Conservation (phyloP, 306 rosid species). For the Rubus parviflorus region DNA sequence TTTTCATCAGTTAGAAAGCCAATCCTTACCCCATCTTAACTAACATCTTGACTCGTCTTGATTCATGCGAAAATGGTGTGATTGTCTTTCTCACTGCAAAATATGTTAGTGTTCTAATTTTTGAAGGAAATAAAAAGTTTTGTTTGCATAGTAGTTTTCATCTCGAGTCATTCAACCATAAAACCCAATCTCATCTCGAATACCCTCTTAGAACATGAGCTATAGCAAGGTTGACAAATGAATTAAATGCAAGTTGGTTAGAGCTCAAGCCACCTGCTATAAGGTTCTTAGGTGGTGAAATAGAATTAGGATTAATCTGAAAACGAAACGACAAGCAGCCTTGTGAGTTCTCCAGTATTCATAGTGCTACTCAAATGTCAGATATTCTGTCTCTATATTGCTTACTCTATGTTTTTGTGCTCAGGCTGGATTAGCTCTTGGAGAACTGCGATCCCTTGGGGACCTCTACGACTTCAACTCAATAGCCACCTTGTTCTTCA, state of each 20-base stretch:
- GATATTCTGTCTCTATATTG: background rate
- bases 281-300: background rate
- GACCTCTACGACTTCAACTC: slow-evolving; percentile 97
- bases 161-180: background rate
- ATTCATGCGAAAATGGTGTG: background rate
- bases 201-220: background rate
- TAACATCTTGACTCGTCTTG: background rate
- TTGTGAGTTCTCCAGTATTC: background rate
- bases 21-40: too few relatives aligned
- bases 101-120: background rate
- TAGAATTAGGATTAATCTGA: background rate
- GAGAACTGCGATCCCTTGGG: slow-evolving; percentile 73
- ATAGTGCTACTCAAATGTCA: background rate
- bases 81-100: background rate
- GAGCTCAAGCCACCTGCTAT: background rate
- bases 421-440: slow-evolving; percentile 97
- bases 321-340: background rate
- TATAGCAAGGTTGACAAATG: background rate
- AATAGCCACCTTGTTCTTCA: slow-evolving; percentile 79
- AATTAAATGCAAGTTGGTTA: background rate
- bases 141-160: background rate
- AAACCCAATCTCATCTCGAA: background rate
- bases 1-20: background rate
- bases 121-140: background rate
- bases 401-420: slow-evolving; percentile 3